Evolutionary conservation across 768 basidiomycete species (phyloP).

Genomic region (Xerocomus spinulosus): DNA sequence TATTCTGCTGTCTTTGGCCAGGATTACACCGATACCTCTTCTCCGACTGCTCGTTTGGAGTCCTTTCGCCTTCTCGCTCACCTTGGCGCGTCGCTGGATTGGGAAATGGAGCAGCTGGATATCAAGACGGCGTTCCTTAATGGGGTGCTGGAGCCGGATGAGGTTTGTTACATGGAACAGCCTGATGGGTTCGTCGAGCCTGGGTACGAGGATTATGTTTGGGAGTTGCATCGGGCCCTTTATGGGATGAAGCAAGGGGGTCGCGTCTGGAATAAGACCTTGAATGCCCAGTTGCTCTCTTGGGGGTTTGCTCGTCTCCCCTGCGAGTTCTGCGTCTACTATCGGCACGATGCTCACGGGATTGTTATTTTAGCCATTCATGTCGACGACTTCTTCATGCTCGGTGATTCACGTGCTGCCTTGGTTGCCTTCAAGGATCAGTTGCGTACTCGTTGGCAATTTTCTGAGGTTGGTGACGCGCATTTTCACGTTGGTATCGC

Average conservation of each 20-base stretch:
- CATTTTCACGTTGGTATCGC: slow-evolving; percentile 35
- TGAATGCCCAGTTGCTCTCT: slow-evolving; percentile 24
- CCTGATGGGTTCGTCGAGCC: slow-evolving; percentile 25
- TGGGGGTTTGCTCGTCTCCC: slow-evolving; percentile 30
- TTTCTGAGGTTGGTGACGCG: slow-evolving; percentile 33
- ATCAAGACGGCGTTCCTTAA: slow-evolving; percentile 40
- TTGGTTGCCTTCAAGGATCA: slow-evolving; percentile 22
- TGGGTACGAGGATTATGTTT: slow-evolving; percentile 9
- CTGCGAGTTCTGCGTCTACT: slow-evolving; percentile 35
- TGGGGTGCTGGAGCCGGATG: slow-evolving; percentile 27
- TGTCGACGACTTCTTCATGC: slow-evolving; percentile 33
- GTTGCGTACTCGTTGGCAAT: slow-evolving; percentile 26
- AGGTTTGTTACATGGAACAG: slow-evolving; percentile 34
- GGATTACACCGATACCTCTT: slow-evolving; percentile 41
- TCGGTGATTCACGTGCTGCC: slow-evolving; percentile 7
- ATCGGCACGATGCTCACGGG: slow-evolving; percentile 3
- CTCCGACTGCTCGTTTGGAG: slow-evolving; percentile 38
- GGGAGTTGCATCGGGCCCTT: slow-evolving; percentile 16
- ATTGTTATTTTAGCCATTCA: slow-evolving; percentile 31
- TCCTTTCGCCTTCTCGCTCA: slow-evolving; percentile 35
- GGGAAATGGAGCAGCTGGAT: slow-evolving; percentile 38
- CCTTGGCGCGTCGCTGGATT: slow-evolving; percentile 31
- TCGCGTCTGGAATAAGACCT: slow-evolving; percentile 32
- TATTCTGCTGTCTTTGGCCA: slow-evolving; percentile 38
- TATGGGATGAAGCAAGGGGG: slow-evolving; percentile 33